Percentiles rank a stretch among this genome's conserved stretches.
Evolutionary conservation across 345 rosid species (phyloP).

Genomic region (Heritiera littoralis): DNA sequence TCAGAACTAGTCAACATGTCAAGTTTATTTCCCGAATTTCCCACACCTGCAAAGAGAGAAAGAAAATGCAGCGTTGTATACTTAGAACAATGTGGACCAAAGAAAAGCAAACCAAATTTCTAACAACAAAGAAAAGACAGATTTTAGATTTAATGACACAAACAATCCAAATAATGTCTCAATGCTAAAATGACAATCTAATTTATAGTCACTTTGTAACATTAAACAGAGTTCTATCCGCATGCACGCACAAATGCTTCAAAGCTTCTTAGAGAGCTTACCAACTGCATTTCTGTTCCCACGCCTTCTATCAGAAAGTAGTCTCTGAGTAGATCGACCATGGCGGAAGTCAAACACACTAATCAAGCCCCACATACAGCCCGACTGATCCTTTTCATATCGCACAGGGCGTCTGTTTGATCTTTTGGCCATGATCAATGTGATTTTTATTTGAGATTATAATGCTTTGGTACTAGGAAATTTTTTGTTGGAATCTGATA

Average conservation of each 20-base stretch:
- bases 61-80: slow-evolving; percentile 11
- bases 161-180: neutral
- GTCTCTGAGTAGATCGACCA: slow-evolving; percentile 63
- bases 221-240: slow-evolving; percentile 1
- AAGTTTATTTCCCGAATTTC: slow-evolving; percentile 37
- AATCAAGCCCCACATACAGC: slow-evolving; percentile 86
- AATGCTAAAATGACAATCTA: neutral
- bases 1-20: slow-evolving; percentile 31
- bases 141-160: neutral
- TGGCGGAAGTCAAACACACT: slow-evolving; percentile 79
- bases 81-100: slow-evolving; percentile 2
- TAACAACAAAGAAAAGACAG: neutral
- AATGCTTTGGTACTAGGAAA: slow-evolving; percentile 16
- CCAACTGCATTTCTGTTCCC: slow-evolving; percentile 46
- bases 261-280: slow-evolving; percentile 36
- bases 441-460: neutral
- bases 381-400: slow-evolving; percentile 63
- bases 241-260: neutral
- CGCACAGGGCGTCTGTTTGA: slow-evolving; percentile 50
- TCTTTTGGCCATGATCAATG: slow-evolving; percentile 50
- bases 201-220: neutral
- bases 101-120: slow-evolving; percentile 12
- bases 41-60: slow-evolving; percentile 42
- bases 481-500: slow-evolving; percentile 26
- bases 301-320: slow-evolving; percentile 66